Conservation (phyloP, 768 basidiomycete genomes). For the Mrakia blollopis region DNA sequence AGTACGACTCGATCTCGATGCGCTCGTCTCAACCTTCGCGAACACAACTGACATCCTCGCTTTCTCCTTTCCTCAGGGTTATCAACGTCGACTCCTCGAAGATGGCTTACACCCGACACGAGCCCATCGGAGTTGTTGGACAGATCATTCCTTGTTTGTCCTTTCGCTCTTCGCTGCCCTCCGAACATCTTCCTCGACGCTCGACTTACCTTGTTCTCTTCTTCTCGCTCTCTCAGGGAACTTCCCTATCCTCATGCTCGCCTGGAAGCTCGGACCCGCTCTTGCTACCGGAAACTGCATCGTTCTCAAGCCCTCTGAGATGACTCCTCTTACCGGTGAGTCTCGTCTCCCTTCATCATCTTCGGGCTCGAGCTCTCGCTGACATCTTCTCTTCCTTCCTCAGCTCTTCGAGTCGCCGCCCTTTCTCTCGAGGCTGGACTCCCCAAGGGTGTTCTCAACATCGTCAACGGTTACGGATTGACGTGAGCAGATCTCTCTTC, state of each 20-base stretch:
- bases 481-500: background rate
- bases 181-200: no score
- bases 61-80: slow-evolving; percentile 40
- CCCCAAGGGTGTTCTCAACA: slow-evolving; percentile 37
- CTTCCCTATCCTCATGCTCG: slow-evolving; percentile 36
- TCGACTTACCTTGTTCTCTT: background rate
- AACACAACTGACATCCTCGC: no score
- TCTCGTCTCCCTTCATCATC: background rate
- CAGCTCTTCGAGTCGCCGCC: slow-evolving; percentile 31
- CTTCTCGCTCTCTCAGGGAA: slow-evolving; percentile 29
- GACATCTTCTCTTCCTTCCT: background rate
- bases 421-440: slow-evolving; percentile 32
- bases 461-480: slow-evolving; percentile 31
- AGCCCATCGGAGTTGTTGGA: slow-evolving; percentile 30
- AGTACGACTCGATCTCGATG: no score
- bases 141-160: slow-evolving; percentile 32
- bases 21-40: no score
- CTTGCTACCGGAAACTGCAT: slow-evolving; percentile 38
- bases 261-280: slow-evolving; percentile 34
- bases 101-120: slow-evolving; percentile 58
- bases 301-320: slow-evolving; percentile 36
- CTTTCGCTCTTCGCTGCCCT: no score
- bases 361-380: background rate
- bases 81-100: slow-evolving; percentile 61
- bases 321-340: slow-evolving; percentile 32